Evolutionary conservation across 768 basidiomycete genomes (phyloP), one percentile per base, ranked within the genome.

Genomic region (Amanita fuliginea): DNA sequence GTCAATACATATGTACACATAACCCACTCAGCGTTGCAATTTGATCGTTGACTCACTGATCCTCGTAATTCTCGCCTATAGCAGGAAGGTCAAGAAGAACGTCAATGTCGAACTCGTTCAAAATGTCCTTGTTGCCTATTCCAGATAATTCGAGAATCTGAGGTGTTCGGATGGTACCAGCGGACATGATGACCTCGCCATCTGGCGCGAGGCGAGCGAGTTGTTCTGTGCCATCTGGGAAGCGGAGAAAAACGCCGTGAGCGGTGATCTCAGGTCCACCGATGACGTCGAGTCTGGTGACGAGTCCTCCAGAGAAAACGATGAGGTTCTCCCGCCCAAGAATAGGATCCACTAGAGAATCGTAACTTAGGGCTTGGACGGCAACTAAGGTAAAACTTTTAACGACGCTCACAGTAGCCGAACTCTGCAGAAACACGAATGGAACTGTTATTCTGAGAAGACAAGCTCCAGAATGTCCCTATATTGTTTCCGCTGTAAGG

Each of bases 141-240:
- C 81, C 81, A 47, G 76, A 78, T 7, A 71, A 65, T 64, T 76
- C 64, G 11, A 83, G 63, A 18, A 81, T 65, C 7, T 77, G 73
- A 2, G 81, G 75, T 1, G 57, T 57, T 28, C 58, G 58, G n/a
- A 69, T 43, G 7, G 57, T 53, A 2, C 64, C 64, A 21, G 61
- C 63, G 11, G 64, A 59, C 3, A 66, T 45, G 32, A 64, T 60
- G 9, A 64, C 60, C 47, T 66, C 64, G 19, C 63, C 62, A 30
- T 34, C 21, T 11, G 36, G 34, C 3, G 50, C 49, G 19, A 51
- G 36, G 16, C 42, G 52, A 11, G 60, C 62, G 14, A 43, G 49
- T 7, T 55, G 53, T 4, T 51, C 37, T 2, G 58, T 57, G 11
- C 54, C 54, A 34, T 65, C 61, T 18, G 61, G 64, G 52, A 61